Conservation (phyloP, 768 basidiomycete species). For the Tricholomella constricta region DNA sequence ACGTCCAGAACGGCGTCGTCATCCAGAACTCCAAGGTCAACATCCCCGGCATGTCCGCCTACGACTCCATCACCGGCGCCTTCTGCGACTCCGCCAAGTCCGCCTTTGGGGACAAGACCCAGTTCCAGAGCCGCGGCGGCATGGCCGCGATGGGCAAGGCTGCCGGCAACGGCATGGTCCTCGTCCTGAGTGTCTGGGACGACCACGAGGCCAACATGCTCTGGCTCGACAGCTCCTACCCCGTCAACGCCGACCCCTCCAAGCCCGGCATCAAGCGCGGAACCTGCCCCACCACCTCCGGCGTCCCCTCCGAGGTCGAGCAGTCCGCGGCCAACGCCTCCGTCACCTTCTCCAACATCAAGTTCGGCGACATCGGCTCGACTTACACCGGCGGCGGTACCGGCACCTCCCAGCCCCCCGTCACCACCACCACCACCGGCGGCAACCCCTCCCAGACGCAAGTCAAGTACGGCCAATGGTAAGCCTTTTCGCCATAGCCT, state of each 20-base stretch:
- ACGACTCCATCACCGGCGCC: too few species aligned
- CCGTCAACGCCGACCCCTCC: slow-evolving; percentile 32
- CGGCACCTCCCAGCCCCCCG: slow-evolving; percentile 1
- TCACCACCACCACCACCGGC: slow-evolving; percentile 19
- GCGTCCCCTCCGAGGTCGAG: slow-evolving; percentile 38
- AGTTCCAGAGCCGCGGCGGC: slow-evolving; percentile 46
- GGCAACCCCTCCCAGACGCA: slow-evolving; percentile 28
- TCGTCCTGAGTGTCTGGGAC: slow-evolving; percentile 49
- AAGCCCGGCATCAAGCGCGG: slow-evolving; percentile 45
- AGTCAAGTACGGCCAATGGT: slow-evolving; percentile 38
- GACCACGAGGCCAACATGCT: slow-evolving; percentile 57
- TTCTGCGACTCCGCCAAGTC: slow-evolving; percentile 53
- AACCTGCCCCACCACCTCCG: slow-evolving; percentile 40
- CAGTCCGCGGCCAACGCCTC: slow-evolving; percentile 15
- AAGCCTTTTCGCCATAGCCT: slow-evolving; percentile 5
- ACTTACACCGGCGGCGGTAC: slow-evolving; percentile 2
- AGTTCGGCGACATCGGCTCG: too few species aligned
- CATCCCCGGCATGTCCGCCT: too few species aligned
- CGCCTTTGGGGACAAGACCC: slow-evolving; percentile 47
- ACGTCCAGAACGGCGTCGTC: slow-evolving; percentile 54
- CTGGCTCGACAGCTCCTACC: slow-evolving; percentile 59
- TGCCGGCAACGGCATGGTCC: slow-evolving; percentile 45
- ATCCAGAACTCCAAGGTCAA: slow-evolving; percentile 51
- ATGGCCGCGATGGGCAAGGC: slow-evolving; percentile 36
- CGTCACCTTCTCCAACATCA: slow-evolving; percentile 42